Conservation (phyloP, 1,139 yeast genomes). For the Ogataea hybrid region DNA sequence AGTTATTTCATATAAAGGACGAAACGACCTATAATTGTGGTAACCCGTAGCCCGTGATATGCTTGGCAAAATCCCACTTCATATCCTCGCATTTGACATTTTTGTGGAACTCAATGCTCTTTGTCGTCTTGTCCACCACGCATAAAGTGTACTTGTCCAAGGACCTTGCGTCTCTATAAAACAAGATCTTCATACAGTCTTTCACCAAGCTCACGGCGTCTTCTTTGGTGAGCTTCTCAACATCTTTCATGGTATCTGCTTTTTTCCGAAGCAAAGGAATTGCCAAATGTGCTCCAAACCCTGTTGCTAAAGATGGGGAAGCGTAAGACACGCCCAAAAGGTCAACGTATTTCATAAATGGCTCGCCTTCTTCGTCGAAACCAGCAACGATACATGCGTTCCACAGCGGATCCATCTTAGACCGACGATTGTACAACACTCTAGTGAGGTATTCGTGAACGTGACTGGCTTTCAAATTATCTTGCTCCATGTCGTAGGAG, state of each 20-base stretch:
- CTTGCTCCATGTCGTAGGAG: constrained; percentile 76
- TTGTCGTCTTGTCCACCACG: constrained; percentile 58
- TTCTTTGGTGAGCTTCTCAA: constrained; percentile 59
- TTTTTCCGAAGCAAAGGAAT: constrained; percentile 85
- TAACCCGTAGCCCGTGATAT: constrained; percentile 82
- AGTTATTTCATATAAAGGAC: constrained; percentile 29
- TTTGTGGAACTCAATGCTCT: constrained; percentile 63
- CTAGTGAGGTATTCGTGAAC: constrained; percentile 85
- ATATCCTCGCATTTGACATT: constrained; percentile 66
- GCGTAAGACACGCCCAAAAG: constrained; percentile 88
- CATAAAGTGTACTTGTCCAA: constrained; percentile 82
- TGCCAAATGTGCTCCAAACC: constrained; percentile 95
- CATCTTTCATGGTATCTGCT: constrained; percentile 77
- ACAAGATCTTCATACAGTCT: constrained; percentile 91
- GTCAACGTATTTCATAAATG: constrained; percentile 83
- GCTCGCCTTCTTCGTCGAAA: constrained; percentile 62
- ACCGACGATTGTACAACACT: constrained; percentile 82
- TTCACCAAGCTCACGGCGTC: constrained; percentile 73
- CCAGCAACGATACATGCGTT: constrained; percentile 93
- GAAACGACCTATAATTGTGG: constrained; percentile 26
- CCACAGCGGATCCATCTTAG: constrained; percentile 96
- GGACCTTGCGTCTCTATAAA: constrained; percentile 95
- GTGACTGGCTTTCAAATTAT: constrained; percentile 72
- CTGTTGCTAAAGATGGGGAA: constrained; percentile 90
- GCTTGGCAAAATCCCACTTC: constrained; percentile 91